Evolutionary conservation across 768 basidiomycete species (phyloP).

Genomic region (Lactarius hengduanensis): DNA sequence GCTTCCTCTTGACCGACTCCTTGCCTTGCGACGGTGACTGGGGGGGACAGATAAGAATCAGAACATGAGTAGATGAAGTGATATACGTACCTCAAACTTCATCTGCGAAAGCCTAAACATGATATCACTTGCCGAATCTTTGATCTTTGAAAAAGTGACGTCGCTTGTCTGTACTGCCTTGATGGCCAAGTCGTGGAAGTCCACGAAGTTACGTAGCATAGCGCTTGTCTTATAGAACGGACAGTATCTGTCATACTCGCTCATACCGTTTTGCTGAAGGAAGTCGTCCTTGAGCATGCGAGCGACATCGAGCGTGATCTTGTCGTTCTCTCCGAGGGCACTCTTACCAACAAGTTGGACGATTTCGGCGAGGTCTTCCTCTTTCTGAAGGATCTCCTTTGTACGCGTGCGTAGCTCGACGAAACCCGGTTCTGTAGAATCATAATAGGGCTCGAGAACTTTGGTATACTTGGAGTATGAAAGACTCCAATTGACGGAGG

Average conservation of each 20-base stretch:
- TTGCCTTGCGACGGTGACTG: conserved; percentile 92
- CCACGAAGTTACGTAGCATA: conserved; percentile 94
- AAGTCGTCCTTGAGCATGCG: conserved; percentile 97
- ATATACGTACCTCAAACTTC: conserved; percentile 85
- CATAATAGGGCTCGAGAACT: conserved; percentile 90
- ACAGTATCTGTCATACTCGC: conserved; percentile 94
- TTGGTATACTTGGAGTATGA: conserved; percentile 99
- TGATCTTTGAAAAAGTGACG: conserved; percentile 82
- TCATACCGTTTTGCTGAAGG: conserved; percentile 98
- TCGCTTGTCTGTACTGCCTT: conserved; percentile 82
- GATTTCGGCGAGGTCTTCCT: conserved; percentile 97
- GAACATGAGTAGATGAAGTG: background rate
- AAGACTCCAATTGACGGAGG: conserved; percentile 99
- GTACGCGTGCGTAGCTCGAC: conserved; percentile 88
- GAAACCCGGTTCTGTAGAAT: conserved; percentile 89
- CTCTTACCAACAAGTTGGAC: conserved; percentile 99
- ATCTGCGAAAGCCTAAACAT: conserved; percentile 99
- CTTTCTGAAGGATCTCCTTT: conserved; percentile 97
- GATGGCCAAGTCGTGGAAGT: conserved; percentile 89
- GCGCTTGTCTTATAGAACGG: conserved; percentile 98
- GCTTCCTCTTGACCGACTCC: conserved; percentile 75
- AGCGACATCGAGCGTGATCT: conserved; percentile 97
- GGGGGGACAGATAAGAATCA: conserved; percentile 8
- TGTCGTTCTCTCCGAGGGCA: conserved; percentile 94
- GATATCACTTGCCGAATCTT: conserved; percentile 80